Evolutionary conservation across 2,329 filamentous ascomycete genomes (phyloP).

Genomic region (Ceratocystis lukuohia): DNA sequence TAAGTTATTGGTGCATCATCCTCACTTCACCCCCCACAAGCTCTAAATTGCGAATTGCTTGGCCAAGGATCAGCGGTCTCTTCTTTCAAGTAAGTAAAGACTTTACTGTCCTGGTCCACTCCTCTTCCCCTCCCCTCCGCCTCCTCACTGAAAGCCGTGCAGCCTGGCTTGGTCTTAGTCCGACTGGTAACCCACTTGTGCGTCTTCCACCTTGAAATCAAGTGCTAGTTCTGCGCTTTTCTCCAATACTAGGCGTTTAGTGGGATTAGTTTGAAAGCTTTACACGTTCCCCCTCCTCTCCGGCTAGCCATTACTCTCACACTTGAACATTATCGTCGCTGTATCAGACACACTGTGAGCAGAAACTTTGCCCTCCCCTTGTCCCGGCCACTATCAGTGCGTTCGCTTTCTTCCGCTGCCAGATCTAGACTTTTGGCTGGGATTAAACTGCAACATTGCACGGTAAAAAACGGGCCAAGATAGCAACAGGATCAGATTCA

Average conservation of each 20-base stretch:
- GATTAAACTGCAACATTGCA: slow-evolving; percentile 9
- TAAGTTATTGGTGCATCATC: no score
- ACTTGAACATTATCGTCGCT: neutral
- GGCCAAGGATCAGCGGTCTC: neutral
- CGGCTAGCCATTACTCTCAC: neutral
- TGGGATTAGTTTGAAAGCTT: neutral
- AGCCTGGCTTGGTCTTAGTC: neutral
- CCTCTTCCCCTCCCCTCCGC: neutral
- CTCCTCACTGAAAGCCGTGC: neutral
- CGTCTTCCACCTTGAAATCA: neutral
- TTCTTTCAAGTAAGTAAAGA: neutral
- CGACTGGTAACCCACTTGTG: neutral
- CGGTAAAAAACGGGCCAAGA: slow-evolving; percentile 5
- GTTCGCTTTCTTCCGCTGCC: slow-evolving; percentile 12
- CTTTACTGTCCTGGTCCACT: neutral
- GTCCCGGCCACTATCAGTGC: slow-evolving; percentile 10
- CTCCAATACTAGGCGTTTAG: neutral
- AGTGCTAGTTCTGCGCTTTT: neutral
- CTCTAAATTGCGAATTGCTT: no score
- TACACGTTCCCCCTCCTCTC: neutral
- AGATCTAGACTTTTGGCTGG: slow-evolving; percentile 4
- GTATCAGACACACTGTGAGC: neutral
- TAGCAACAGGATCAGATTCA: slow-evolving; percentile 1
- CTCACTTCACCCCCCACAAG: no score
- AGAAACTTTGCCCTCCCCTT: neutral